Evolutionary conservation across 2,329 filamentous ascomycete species (phyloP), one percentile per base, ranked within the genome.

Genomic region (Clarireedia homoeocarpa): DNA sequence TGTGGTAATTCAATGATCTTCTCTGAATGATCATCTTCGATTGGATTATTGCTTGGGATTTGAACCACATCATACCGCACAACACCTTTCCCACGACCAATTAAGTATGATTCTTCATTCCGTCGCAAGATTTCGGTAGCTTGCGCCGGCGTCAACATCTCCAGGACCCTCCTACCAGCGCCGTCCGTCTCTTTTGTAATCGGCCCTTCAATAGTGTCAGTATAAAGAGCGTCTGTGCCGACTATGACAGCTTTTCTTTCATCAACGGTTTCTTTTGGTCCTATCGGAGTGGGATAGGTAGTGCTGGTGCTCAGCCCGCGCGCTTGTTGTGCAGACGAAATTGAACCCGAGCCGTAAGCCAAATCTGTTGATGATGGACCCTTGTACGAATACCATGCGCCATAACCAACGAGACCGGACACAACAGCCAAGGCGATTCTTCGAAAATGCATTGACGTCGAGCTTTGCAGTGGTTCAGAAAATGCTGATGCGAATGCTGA

Each of bases 11-110:
- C 89, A 48, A 99, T 90, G 66, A 97, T 96, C 79, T 96, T 95
- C 75, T 99, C 94, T 52, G 91, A 89, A 69, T 99, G 94, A 69
- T 99, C 95, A 68, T 99, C 94, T 74, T 99, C 94, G 58, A 99
- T 99, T 0, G 94, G 94, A 65, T 95, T 89, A 71, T 99, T 99
- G 75, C 90, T 96, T 9, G 92, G 89, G 59, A 97, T 81, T 72
- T 99, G 94, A 24, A 94, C 91, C 7, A 96, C 77, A 72, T 99
- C 94, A 69, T 99, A 99, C 63, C 94, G 84, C 61, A 96, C 85
- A 40, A 99, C 92, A 39, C 94, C 94, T 70, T 89, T 82, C 14
- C 94, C 95, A 52, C 94, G 79, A 58, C 90, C 90, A 42, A 99
- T 89, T 9, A 91, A 76, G 72, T 91, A 97, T 30, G 91, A 96